These are phyloP conservation scores for Fusarium temperatum DNA, from an alignment of 2,329 filamentous ascomycete species.

Conservation along the genomic window DNA sequence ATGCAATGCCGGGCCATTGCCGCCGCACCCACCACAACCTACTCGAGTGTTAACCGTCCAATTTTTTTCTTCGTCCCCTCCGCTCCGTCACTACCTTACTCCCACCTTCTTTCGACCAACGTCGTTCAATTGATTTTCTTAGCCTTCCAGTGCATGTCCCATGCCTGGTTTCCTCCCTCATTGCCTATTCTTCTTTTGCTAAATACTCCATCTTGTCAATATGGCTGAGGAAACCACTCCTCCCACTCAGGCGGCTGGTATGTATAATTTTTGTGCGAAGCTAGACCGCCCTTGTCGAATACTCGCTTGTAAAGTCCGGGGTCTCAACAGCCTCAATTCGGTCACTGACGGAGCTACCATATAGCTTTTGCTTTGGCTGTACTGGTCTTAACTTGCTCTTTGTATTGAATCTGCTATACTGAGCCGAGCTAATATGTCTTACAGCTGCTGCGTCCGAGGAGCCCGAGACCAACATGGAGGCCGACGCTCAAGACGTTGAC, in stretches of 20 bases:
- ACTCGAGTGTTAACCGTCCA: constrained; percentile 31
- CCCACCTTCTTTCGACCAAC: constrained; percentile 34
- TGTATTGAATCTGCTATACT: not conserved
- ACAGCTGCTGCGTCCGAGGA: constrained; percentile 38
- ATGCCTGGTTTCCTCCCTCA: constrained; percentile 40
- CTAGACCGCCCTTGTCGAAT: constrained; percentile 34
- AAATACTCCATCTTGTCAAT: constrained; percentile 35
- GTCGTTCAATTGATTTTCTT: constrained; percentile 38
- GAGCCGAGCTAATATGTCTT: constrained; percentile 12
- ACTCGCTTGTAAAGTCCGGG: constrained; percentile 25
- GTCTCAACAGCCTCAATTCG: constrained; percentile 3
- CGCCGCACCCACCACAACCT: constrained; percentile 32
- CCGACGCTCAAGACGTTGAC: constrained; percentile 40
- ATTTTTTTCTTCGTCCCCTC: constrained; percentile 43
- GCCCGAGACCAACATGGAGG: constrained; percentile 38
- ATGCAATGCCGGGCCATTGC: constrained; percentile 42
- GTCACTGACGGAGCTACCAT: constrained; percentile 11
- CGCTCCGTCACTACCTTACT: constrained; percentile 34
- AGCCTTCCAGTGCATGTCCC: constrained; percentile 38
- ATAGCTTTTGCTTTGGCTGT: not conserved
- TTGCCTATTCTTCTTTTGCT: constrained; percentile 24
- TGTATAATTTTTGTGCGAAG: constrained; percentile 26
- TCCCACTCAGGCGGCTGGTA: constrained; percentile 42
- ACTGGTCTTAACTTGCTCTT: not conserved
- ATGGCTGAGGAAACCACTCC: constrained; percentile 48